Evolutionary conservation across 345 rosid species (phyloP).

Genomic region (Acer campestre): DNA sequence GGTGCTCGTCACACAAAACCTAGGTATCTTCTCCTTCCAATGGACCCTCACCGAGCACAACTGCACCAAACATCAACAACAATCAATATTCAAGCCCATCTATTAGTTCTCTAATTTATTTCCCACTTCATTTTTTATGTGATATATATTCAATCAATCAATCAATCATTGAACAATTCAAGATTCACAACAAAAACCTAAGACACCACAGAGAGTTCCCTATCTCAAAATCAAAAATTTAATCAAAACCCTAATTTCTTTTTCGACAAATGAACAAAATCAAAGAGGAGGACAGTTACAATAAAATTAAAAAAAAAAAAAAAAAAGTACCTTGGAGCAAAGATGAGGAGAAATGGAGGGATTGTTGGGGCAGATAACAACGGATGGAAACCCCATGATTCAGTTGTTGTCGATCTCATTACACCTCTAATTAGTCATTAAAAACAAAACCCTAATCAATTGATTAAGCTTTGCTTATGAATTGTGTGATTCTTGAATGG

Average conservation of each 20-base stretch:
- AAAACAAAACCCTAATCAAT: not conserved
- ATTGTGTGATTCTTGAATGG: not conserved
- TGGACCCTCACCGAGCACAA: conserved; percentile 33
- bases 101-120: not conserved
- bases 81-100: not conserved
- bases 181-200: conserved; percentile 1
- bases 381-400: conserved; percentile 59
- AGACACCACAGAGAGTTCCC: not conserved
- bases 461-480: too few species aligned
- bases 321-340: conserved; percentile 35
- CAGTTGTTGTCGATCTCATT: conserved; percentile 19
- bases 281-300: not conserved
- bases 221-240: not conserved
- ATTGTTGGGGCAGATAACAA: conserved; percentile 44
- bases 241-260: not conserved
- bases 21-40: conserved; percentile 40
- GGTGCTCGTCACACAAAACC: conserved; percentile 18
- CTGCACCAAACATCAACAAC: conserved; percentile 35
- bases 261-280: not conserved
- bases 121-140: not conserved
- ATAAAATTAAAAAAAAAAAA: not conserved
- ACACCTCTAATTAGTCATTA: conserved; percentile 10
- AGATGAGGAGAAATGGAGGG: conserved; percentile 31
- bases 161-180: not conserved
- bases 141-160: not conserved